Percentiles rank a stretch among this genome's conserved stretches.
phyloP scores from a whole-genome alignment of 768 basidiomycete species.

The Sutorius australiensis region DNA sequence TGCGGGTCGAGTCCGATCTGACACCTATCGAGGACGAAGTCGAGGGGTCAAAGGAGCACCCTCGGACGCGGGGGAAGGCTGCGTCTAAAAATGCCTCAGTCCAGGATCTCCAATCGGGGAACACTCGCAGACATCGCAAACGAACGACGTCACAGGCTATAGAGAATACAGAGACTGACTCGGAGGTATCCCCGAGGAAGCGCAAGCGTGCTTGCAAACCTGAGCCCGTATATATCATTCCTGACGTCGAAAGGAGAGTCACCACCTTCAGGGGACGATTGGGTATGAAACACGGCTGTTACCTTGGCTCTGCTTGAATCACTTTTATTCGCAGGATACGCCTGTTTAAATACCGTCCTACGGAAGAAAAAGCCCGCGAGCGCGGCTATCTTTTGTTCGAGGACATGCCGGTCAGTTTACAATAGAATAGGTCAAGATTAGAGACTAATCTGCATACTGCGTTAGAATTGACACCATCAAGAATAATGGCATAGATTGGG shows the following conservation, averaged over 20 bases:
- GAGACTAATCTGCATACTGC: neutral
- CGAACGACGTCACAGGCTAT: conserved; percentile 8
- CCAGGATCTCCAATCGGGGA: neutral
- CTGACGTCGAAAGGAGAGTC: conserved; percentile 60
- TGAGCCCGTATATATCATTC: conserved; percentile 65
- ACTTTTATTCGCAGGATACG: conserved; percentile 49
- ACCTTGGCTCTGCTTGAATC: neutral
- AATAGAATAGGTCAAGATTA: neutral
- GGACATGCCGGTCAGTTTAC: conserved; percentile 52
- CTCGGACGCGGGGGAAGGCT: neutral
- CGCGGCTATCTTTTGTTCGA: conserved; percentile 70
- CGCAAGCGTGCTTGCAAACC: conserved; percentile 31
- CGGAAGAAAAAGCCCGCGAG: conserved; percentile 63
- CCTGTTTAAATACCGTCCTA: conserved; percentile 82
- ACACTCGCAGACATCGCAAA: neutral
- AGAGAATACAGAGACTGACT: conserved; percentile 6
- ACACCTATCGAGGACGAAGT: conserved; percentile 15
- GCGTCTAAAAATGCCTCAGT: neutral
- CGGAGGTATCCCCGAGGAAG: conserved; percentile 22
- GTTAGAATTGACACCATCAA: conserved; percentile 68
- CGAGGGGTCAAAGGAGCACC: neutral
- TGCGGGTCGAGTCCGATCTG: conserved; percentile 11
- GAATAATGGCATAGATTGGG: conserved; percentile 76
- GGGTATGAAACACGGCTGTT: conserved; percentile 31
- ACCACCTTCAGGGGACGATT: conserved; percentile 70